Evolutionary conservation across 2,329 filamentous ascomycete species (phyloP).

Genomic region (Albophoma yamanashiensis): DNA sequence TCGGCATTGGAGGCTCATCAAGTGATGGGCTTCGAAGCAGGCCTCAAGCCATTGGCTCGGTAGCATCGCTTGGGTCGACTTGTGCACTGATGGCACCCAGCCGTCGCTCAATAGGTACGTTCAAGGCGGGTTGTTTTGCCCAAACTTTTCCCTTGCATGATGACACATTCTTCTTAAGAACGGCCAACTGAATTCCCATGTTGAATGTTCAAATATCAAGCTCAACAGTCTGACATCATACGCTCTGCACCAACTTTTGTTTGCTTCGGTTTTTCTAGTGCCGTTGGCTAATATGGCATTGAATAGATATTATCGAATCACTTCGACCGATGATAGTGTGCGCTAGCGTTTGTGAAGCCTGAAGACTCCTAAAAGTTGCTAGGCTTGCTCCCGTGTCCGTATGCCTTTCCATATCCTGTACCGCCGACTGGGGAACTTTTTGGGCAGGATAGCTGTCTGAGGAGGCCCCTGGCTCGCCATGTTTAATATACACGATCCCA

Average conservation of each 20-base stretch:
- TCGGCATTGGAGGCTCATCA: neutral
- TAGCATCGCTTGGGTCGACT: neutral
- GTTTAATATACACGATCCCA: too few species aligned
- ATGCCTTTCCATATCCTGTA: too few species aligned
- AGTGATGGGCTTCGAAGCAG: neutral
- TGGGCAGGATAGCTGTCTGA: too few species aligned
- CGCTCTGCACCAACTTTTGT: neutral
- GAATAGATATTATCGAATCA: neutral
- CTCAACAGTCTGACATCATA: conserved; percentile 49
- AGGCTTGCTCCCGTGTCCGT: too few species aligned
- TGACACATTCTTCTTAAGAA: conserved; percentile 52
- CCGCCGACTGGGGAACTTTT: too few species aligned
- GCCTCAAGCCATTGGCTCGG: neutral
- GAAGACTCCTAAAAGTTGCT: neutral
- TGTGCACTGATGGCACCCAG: neutral
- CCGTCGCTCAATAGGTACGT: neutral
- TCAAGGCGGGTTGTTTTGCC: neutral
- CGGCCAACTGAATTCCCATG: conserved; percentile 54
- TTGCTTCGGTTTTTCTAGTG: neutral
- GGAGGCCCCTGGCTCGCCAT: too few species aligned
- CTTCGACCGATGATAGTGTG: neutral
- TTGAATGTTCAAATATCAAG: conserved; percentile 49
- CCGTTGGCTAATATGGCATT: conserved; percentile 12
- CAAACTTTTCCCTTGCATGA: conserved; percentile 27
- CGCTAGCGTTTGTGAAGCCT: neutral